A percentile compares a stretch with the other conserved stretches of the same genome.
phyloP scores from a whole-genome alignment of 2,329 filamentous ascomycete genomes.

The Coniochaeta sp. region DNA sequence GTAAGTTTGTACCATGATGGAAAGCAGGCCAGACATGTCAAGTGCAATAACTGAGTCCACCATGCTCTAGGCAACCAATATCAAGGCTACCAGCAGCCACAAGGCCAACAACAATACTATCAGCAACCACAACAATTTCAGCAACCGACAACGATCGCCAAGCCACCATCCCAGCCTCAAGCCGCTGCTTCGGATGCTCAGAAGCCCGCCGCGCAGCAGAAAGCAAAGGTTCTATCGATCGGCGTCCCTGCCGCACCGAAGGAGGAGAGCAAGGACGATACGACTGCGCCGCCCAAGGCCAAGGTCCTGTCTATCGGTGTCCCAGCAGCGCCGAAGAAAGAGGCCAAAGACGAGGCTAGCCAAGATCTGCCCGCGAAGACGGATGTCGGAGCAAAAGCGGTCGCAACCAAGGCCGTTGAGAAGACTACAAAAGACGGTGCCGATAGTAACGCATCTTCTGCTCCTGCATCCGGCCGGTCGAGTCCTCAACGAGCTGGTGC shows the following conservation, averaged over 20 bases:
- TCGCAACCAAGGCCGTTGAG: conserved; percentile 78
- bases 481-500: conserved; percentile 62
- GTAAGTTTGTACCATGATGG: not conserved
- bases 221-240: conserved; percentile 71
- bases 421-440: conserved; percentile 64
- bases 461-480: conserved; percentile 74
- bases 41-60: conserved; percentile 10
- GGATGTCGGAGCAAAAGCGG: conserved; percentile 74
- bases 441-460: conserved; percentile 70
- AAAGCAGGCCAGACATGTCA: conserved; percentile 5
- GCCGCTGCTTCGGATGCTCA: conserved; percentile 33
- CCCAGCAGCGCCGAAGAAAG: conserved; percentile 43
- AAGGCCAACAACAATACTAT: conserved; percentile 33
- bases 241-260: conserved; percentile 50
- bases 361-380: conserved; percentile 29
- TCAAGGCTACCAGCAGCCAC: conserved; percentile 41
- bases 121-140: conserved; percentile 14
- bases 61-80: conserved; percentile 28
- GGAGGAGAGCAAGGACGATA: conserved; percentile 42
- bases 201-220: conserved; percentile 42
- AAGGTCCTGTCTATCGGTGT: conserved; percentile 72
- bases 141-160: conserved; percentile 24
- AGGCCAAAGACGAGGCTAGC: conserved; percentile 39
- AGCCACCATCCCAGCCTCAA: not conserved
- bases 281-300: conserved; percentile 17